Evolutionary conservation across 106 monocot genomes (phyloP).

Genomic region (Dioscorea alata): DNA sequence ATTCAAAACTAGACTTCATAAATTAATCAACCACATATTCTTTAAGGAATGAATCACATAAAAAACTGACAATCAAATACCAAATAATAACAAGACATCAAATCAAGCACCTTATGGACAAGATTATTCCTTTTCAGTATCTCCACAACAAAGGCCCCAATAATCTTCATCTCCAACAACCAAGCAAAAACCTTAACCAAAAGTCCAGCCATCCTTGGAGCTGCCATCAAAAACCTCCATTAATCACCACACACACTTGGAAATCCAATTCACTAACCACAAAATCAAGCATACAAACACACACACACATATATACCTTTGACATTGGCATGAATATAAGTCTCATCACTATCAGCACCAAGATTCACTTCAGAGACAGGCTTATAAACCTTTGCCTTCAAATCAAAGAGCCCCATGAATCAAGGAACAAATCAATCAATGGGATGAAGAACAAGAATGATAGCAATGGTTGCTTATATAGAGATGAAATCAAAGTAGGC

Average conservation of each 20-base stretch:
- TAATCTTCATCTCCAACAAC: constrained; percentile 64
- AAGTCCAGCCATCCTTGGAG: constrained; percentile 79
- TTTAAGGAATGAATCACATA: background rate
- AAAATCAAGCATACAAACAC: background rate
- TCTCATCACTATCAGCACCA: constrained; percentile 53
- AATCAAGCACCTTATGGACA: constrained; percentile 54
- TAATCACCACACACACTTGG: background rate
- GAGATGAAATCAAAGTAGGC: too few species aligned
- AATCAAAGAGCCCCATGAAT: constrained; percentile 61
- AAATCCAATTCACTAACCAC: background rate
- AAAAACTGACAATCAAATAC: background rate
- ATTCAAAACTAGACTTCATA: too few species aligned
- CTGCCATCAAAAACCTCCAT: constrained; percentile 14
- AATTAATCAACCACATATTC: too few species aligned
- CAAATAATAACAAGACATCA: background rate
- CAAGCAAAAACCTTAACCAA: constrained; percentile 81
- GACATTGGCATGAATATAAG: constrained; percentile 62
- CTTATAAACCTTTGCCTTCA: constrained; percentile 61
- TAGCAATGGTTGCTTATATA: too few species aligned
- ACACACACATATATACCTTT: constrained; percentile 43
- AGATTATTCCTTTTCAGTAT: constrained; percentile 68
- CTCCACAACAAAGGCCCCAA: constrained; percentile 47
- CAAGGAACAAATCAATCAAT: too few species aligned
- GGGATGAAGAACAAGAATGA: too few species aligned
- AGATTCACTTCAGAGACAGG: constrained; percentile 60